These are phyloP conservation scores for Zopfochytrium polystomum DNA, from an alignment of 371 early-diverging fungal genomes.

Conservation along the genomic window DNA sequence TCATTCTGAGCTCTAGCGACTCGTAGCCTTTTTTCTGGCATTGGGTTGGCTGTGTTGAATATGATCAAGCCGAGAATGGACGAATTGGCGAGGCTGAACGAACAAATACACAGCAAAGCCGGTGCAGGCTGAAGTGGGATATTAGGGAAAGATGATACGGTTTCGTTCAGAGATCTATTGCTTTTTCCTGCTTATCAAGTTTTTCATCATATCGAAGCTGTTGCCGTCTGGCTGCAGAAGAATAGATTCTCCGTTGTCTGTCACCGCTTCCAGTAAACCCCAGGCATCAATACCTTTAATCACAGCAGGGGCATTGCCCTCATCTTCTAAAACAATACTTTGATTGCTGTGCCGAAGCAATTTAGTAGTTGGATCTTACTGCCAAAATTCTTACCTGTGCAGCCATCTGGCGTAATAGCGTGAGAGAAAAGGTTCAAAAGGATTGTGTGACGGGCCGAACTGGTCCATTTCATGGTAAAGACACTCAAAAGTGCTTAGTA, in stretches of 20 bases:
- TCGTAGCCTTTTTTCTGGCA: too few relatives aligned
- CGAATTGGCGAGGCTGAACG: too few relatives aligned
- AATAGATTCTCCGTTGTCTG: slow-evolving; percentile 37
- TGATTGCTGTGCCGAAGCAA: slow-evolving; percentile 45
- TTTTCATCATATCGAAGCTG: slow-evolving; percentile 92
- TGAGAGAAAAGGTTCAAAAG: slow-evolving; percentile 72
- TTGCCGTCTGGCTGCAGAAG: slow-evolving; percentile 92
- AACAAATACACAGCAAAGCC: too few relatives aligned
- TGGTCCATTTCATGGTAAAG: slow-evolving; percentile 66
- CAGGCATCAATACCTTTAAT: slow-evolving; percentile 77
- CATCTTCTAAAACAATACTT: slow-evolving; percentile 66
- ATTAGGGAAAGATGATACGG: too few relatives aligned
- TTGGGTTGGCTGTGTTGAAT: too few relatives aligned
- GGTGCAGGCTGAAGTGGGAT: too few relatives aligned
- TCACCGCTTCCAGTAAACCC: slow-evolving; percentile 72
- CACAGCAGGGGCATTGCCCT: slow-evolving; percentile 39
- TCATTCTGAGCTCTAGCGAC: too few relatives aligned
- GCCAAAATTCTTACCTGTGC: slow-evolving; percentile 59
- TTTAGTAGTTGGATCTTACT: background rate
- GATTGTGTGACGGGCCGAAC: slow-evolving; percentile 27
- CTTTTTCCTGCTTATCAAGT: slow-evolving; percentile 73
- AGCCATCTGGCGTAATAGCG: slow-evolving; percentile 82
- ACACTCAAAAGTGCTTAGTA: slow-evolving; percentile 70
- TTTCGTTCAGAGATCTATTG: slow-evolving; percentile 9
- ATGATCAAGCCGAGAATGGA: too few relatives aligned